phyloP scores from a whole-genome alignment of 164 flowering plant species.

The Aristolochia californica region DNA sequence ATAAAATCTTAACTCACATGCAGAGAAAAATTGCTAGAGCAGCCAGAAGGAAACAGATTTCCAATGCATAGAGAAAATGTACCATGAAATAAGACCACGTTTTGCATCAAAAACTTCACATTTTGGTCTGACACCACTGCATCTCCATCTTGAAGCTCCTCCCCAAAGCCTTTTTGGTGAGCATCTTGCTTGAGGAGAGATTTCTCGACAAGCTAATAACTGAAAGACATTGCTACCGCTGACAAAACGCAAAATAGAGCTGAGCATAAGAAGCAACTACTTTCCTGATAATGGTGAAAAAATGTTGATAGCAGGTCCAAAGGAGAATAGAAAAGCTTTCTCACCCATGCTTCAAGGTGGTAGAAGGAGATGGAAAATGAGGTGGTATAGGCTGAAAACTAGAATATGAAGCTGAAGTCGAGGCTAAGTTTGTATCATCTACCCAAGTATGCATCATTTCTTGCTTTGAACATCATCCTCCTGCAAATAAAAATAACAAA shows the following conservation, averaged over 20 bases:
- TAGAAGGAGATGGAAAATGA: constrained; percentile 5
- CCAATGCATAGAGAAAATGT: constrained; percentile 1
- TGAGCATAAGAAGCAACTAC: too few relatives aligned
- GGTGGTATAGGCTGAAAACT: constrained; percentile 9
- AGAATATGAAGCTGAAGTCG: constrained; percentile 8
- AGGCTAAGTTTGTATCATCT: constrained; percentile 16
- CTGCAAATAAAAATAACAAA: not conserved
- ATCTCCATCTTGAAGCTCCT: constrained; percentile 21
- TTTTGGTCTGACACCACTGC: constrained; percentile 18
- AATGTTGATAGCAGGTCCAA: not conserved
- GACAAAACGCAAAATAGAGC: constrained; percentile 5
- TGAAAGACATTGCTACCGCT: constrained; percentile 47
- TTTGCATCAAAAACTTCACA: constrained; percentile 44
- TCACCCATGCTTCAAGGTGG: constrained; percentile 13
- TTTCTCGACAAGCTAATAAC: constrained; percentile 60
- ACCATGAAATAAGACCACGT: constrained; percentile 68
- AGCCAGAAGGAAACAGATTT: not conserved
- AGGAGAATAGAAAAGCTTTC: not conserved
- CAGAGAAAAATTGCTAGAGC: not conserved
- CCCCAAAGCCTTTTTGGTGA: constrained; percentile 45
- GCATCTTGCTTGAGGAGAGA: constrained; percentile 45
- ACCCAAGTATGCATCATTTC: constrained; percentile 12
- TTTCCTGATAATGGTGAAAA: not conserved
- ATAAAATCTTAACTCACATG: too few relatives aligned
- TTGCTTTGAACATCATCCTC: constrained; percentile 17